Evolutionary conservation across 2,329 filamentous ascomycete species (phyloP).

Genomic region (Hymenoscyphus fructigenus): DNA sequence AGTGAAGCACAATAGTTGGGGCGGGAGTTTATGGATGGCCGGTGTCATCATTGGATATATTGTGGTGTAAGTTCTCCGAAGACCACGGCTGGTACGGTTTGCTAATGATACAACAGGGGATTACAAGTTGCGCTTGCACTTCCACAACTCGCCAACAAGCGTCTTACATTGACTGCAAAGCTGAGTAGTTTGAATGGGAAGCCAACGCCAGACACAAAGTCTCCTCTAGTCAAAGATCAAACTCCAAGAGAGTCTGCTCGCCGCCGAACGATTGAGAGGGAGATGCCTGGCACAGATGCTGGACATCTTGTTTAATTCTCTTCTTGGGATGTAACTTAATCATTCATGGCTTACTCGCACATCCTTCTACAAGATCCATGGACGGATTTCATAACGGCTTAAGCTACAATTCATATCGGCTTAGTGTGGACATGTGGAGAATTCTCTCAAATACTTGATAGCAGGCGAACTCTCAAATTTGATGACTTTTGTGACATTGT

Average conservation of each 20-base stretch:
- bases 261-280: not conserved
- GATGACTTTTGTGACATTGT: no score
- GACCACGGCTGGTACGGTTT: not conserved
- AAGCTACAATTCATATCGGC: no score
- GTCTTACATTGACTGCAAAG: slow-evolving; percentile 49
- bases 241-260: not conserved
- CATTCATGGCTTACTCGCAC: no score
- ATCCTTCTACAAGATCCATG: no score
- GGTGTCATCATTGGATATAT: slow-evolving; percentile 20
- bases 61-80: slow-evolving; percentile 20
- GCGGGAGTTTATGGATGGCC: slow-evolving; percentile 9
- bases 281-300: not conserved
- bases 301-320: not conserved
- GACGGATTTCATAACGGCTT: no score
- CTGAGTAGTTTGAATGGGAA: slow-evolving; percentile 16
- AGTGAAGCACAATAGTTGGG: slow-evolving; percentile 1
- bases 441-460: no score
- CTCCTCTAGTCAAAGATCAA: not conserved
- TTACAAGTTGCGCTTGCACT: slow-evolving; percentile 36
- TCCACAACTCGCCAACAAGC: slow-evolving; percentile 70
- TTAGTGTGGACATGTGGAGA: no score
- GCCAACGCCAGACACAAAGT: slow-evolving; percentile 15
- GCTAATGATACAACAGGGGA: not conserved
- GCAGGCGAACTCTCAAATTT: no score
- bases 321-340: no score